These are phyloP conservation scores for Torulaspora franciscae DNA, from an alignment of 805 yeast species.

Conservation along the genomic window DNA sequence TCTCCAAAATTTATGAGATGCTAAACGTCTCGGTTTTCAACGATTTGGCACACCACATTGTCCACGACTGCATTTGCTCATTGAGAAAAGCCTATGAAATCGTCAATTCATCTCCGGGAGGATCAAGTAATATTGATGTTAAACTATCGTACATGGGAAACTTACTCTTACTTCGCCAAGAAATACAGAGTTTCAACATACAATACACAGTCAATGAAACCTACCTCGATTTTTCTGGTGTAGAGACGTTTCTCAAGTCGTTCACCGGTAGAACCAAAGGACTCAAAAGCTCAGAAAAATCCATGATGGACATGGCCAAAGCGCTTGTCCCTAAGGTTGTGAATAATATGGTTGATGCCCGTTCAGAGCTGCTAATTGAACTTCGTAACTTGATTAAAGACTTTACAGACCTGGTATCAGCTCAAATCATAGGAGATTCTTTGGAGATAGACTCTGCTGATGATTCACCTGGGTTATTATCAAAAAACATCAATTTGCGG, in stretches of 20 bases:
- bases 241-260: constrained; percentile 47
- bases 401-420: constrained; percentile 56
- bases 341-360: constrained; percentile 75
- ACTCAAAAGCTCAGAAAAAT: constrained; percentile 13
- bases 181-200: constrained; percentile 72
- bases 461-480: constrained; percentile 23
- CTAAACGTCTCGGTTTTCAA: constrained; percentile 76
- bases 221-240: constrained; percentile 75
- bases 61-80: constrained; percentile 68
- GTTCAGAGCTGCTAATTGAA: constrained; percentile 66
- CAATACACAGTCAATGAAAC: constrained; percentile 69
- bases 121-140: constrained; percentile 46
- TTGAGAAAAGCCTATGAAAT: constrained; percentile 50
- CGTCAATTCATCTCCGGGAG: constrained; percentile 41
- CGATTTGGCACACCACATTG: constrained; percentile 80
- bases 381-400: constrained; percentile 65
- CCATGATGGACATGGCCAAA: constrained; percentile 48
- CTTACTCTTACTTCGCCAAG: constrained; percentile 62
- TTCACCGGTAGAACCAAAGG: constrained; percentile 28
- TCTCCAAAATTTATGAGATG: constrained; percentile 75
- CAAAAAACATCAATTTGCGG: constrained; percentile 40
- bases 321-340: constrained; percentile 76
- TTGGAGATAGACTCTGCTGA: constrained; percentile 26
- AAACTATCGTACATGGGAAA: constrained; percentile 68
- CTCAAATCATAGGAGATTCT: constrained; percentile 47